Evolutionary conservation across 1,284 basidiomycete genomes (phyloP), one percentile per base, ranked within the genome.

Genomic region (Ustanciosporium gigantosporum): DNA sequence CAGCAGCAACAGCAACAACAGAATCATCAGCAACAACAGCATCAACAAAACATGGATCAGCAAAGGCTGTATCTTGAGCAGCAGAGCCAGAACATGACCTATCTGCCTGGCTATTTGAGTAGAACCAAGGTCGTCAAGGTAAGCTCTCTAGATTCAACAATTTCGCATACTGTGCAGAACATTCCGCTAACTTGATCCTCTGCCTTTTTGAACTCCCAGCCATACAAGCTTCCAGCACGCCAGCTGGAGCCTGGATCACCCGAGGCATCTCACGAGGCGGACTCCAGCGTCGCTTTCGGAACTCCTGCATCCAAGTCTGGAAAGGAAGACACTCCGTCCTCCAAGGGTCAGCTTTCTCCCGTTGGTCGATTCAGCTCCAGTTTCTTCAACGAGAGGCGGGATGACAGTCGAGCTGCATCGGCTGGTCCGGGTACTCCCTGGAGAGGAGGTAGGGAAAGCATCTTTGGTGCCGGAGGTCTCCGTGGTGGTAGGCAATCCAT

Each of bases 391-490:
- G 47, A 52, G 17, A 47, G 53, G 40, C 66, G 55, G 15, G 60
- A 55, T 17, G 55, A 55, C 16, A 42, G 48, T 34, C 49, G 49
- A 5, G 41, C 47, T 7, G 51, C 55, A 20, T 59, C 46, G 4
- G 55, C 44, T 4, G 51, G 48, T 14, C 53, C 62, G 0, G 51
- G 50, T 5, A 62, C 59, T 3, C 55, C 55, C 2, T 65, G 49
- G 51, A 23, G 44, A 34, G 56, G 59, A 23, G 53, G 37, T 20
- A 61, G 66, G 25, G 67, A 67, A 36, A 72, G 69, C 43, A 69
- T 72, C 49, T 72, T 72, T 55, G 69, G 69, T 16, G 48, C 46
- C 9, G 59, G 64, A 6, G 66, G 69, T n/a, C 43, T 72, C 20
- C 66, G 69, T 13, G 69, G 69, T n/a, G 55, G 47, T 23, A 45